These are phyloP conservation scores for Ascochyta viciae-villosae DNA, from an alignment of 2,329 filamentous ascomycete genomes.

Conservation along the genomic window DNA sequence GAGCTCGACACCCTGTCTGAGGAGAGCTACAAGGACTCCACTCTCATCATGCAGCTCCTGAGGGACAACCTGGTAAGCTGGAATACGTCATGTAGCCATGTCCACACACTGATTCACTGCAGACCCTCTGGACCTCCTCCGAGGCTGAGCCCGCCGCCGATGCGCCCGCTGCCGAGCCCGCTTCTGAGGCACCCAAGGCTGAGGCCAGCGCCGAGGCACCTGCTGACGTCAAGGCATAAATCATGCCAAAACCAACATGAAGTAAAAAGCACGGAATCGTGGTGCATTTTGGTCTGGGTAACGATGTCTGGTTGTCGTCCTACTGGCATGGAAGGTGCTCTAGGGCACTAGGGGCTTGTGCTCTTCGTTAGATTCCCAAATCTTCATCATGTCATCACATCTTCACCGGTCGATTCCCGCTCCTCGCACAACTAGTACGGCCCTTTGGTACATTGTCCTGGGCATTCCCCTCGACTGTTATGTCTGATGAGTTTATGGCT, in stretches of 20 bases:
- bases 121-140: conserved; percentile 99
- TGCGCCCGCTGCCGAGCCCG: conserved; percentile 60
- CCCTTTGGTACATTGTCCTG: conserved; percentile 21
- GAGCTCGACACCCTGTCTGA: conserved; percentile 96
- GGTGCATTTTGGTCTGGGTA: conserved; percentile 45
- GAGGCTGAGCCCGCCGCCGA: conserved; percentile 84
- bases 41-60: conserved; percentile 97
- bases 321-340: conserved; percentile 40
- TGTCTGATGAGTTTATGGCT: conserved; percentile 32
- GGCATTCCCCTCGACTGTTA: conserved; percentile 23
- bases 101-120: conserved; percentile 7
- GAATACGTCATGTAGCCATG: neutral
- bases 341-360: conserved; percentile 41
- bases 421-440: conserved; percentile 21
- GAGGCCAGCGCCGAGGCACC: conserved; percentile 47
- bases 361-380: conserved; percentile 49
- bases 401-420: conserved; percentile 16
- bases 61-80: conserved; percentile 84
- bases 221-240: conserved; percentile 69
- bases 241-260: conserved; percentile 27
- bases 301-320: conserved; percentile 40
- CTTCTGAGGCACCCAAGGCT: conserved; percentile 59
- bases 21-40: conserved; percentile 99
- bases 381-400: conserved; percentile 46
- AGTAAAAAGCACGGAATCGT: conserved; percentile 44